Evolutionary conservation across 2,329 filamentous ascomycete genomes (phyloP), one percentile per base, ranked within the genome.

Genomic region (Fonsecaea nubica): DNA sequence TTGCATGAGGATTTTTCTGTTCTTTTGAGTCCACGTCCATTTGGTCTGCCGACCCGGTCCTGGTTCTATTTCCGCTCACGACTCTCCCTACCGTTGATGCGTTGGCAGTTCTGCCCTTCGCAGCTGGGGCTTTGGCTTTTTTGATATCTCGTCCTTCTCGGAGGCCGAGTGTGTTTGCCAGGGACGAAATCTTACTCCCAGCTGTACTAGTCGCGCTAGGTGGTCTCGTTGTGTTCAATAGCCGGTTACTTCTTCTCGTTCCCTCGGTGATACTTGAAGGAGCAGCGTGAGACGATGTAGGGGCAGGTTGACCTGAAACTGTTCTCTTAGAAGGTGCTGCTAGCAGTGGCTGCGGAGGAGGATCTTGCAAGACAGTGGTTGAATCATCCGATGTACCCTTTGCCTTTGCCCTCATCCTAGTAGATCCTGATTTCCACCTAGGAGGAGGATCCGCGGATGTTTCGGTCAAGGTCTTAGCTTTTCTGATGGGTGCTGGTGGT

Each of bases 61-160:
- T 89, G 76, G 95, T 97, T 65, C 93, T 87, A 76, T 95, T 97
- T 25, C 93, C 93, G 76, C 93, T 97, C 53, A 97, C 92, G 63
- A 94, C 92, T 73, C 93, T 87, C 18, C 92, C 92, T 45, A 96
- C 91, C 62, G 86, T 92, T 3, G 91, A 87, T 15, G 86, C 82
- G 66, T 88, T 88, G 13, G 90, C 82, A 78, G 75, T 86, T 82
- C 79, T 90, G 79, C 79, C 90, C 84, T 83, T 93, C 74, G 79
- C 89, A 78, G 79, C 90, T 75, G 89, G 91, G 70, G 92, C 90
- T 74, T 90, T 92, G 70, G 90, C 90, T 81, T 93, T 96, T 77
- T 93, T 94, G 74, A 96, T 78, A 74, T 96, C 93, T 74, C 92
- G 83, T 57, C 86, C 84, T 67, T 90, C 86, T 67, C 86, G 83